Percentiles rank a stretch among this genome's conserved stretches.
Evolutionary conservation across 768 basidiomycete species (phyloP).

Genomic region (Clavaria fumosa): DNA sequence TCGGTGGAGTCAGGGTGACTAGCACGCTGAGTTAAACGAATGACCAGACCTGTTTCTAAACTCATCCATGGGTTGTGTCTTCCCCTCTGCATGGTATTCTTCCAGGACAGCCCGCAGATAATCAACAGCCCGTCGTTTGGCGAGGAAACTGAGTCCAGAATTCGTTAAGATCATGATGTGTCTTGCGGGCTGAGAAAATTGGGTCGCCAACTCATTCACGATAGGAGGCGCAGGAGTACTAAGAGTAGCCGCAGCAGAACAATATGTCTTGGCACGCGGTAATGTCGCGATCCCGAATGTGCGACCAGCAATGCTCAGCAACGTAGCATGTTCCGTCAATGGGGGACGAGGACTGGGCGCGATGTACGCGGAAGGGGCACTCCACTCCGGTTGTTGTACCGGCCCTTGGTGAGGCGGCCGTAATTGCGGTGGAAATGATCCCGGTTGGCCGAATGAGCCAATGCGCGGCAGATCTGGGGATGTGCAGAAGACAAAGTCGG

Average conservation of each 20-base stretch:
- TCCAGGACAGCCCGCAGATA: conserved; percentile 72
- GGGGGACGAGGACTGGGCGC: conserved; percentile 34
- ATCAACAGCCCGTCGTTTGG: conserved; percentile 74
- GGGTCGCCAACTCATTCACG: conserved; percentile 69
- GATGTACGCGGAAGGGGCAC: conserved; percentile 22
- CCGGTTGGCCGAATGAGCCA: conserved; percentile 53
- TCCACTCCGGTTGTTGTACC: conserved; percentile 23
- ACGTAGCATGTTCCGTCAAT: conserved; percentile 60
- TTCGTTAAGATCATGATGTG: conserved; percentile 86
- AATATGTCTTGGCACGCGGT: conserved; percentile 20
- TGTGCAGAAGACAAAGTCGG: conserved; percentile 59
- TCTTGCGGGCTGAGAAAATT: conserved; percentile 56
- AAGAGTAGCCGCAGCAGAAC: conserved; percentile 9
- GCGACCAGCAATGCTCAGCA: conserved; percentile 66
- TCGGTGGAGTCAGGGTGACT: conserved; percentile 6
- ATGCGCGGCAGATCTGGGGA: conserved; percentile 65
- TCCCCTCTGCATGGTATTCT: conserved; percentile 61
- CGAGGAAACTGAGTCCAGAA: conserved; percentile 66
- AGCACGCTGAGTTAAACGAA: not conserved
- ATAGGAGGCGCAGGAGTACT: conserved; percentile 36
- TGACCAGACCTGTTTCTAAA: conserved; percentile 57
- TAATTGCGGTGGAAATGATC: no score
- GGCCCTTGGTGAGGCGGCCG: conserved; percentile 24
- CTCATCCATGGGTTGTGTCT: conserved; percentile 63
- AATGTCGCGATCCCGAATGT: conserved; percentile 73